These are phyloP conservation scores for Akanthomyces muscarius DNA, from an alignment of 2,329 filamentous ascomycete genomes.

Conservation along the genomic window DNA sequence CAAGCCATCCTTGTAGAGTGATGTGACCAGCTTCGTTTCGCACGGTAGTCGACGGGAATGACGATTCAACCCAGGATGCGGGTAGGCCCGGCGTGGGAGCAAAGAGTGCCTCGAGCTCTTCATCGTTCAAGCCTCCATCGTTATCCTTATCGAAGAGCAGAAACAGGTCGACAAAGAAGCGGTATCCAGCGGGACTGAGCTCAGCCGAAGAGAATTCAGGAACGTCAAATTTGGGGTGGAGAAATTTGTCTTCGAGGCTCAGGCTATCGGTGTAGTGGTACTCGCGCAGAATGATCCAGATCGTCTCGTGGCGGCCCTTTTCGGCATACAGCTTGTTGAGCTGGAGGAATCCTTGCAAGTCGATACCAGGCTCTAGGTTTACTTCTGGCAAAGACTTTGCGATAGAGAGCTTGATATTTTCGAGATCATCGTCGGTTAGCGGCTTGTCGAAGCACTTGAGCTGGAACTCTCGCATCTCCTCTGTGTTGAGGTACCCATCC, in stretches of 20 bases:
- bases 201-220: constrained; percentile 90
- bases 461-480: constrained; percentile 89
- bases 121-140: constrained; percentile 84
- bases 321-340: constrained; percentile 96
- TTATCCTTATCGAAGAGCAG: constrained; percentile 96
- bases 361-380: constrained; percentile 67
- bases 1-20: constrained; percentile 94
- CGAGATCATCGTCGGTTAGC: constrained; percentile 73
- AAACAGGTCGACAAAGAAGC: constrained; percentile 97
- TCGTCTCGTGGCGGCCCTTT: constrained; percentile 95
- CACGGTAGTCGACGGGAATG: constrained; percentile 89
- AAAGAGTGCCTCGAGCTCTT: constrained; percentile 82
- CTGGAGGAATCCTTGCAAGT: constrained; percentile 77
- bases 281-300: constrained; percentile 93
- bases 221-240: constrained; percentile 92
- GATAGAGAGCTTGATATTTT: constrained; percentile 88
- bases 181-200: constrained; percentile 87
- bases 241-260: constrained; percentile 82
- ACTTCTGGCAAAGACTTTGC: constrained; percentile 62
- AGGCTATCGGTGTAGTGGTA: constrained; percentile 96
- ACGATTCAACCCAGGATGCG: constrained; percentile 78
- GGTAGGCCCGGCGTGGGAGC: constrained; percentile 89
- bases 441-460: constrained; percentile 87
- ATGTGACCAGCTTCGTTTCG: constrained; percentile 93
- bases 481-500: constrained; percentile 85